Percentiles rank a stretch among this genome's conserved stretches.
Evolutionary conservation across 2,329 filamentous ascomycete genomes (phyloP).

Genomic region (Nigrograna mackinnonii): DNA sequence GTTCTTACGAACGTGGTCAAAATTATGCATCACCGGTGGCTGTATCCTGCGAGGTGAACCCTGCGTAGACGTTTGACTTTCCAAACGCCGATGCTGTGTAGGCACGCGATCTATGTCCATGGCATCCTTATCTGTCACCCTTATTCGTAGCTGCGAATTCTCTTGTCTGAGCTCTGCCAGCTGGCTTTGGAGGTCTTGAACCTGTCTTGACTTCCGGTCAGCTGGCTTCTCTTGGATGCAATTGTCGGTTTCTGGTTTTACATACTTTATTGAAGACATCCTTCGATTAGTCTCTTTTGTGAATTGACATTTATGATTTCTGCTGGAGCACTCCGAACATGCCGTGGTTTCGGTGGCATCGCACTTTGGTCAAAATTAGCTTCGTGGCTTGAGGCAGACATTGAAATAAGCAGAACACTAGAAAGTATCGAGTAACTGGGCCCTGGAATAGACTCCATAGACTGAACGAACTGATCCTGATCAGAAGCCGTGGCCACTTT

Average conservation of each 20-base stretch:
- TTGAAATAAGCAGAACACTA: too few relatives aligned
- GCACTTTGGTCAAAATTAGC: too few relatives aligned
- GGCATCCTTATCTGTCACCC: slow-evolving; percentile 56
- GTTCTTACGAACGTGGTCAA: slow-evolving; percentile 72
- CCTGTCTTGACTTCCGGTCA: slow-evolving; percentile 61
- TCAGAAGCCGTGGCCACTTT: too few relatives aligned
- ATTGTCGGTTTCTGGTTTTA: slow-evolving; percentile 9
- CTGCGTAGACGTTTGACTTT: slow-evolving; percentile 11
- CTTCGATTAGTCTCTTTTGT: slow-evolving; percentile 98
- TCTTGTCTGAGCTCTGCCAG: slow-evolving; percentile 79
- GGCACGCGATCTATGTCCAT: slow-evolving; percentile 44
- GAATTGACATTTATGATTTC: slow-evolving; percentile 97
- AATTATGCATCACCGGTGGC: slow-evolving; percentile 66
- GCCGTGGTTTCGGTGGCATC: slow-evolving; percentile 96
- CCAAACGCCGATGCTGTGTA: slow-evolving; percentile 51
- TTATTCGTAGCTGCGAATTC: slow-evolving; percentile 72
- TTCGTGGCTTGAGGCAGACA: too few relatives aligned
- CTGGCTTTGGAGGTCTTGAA: slow-evolving; percentile 95
- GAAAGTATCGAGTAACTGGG: too few relatives aligned
- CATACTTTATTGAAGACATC: slow-evolving; percentile 96
- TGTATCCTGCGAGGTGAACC: slow-evolving; percentile 54
- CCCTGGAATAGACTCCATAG: too few relatives aligned
- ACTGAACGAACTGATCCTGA: too few relatives aligned
- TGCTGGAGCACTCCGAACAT: slow-evolving; percentile 95
- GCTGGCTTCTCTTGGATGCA: background rate